Evolutionary conservation across 1,284 basidiomycete species (phyloP), one percentile per base, ranked within the genome.

Genomic region (Fomitopsis pinicola): DNA sequence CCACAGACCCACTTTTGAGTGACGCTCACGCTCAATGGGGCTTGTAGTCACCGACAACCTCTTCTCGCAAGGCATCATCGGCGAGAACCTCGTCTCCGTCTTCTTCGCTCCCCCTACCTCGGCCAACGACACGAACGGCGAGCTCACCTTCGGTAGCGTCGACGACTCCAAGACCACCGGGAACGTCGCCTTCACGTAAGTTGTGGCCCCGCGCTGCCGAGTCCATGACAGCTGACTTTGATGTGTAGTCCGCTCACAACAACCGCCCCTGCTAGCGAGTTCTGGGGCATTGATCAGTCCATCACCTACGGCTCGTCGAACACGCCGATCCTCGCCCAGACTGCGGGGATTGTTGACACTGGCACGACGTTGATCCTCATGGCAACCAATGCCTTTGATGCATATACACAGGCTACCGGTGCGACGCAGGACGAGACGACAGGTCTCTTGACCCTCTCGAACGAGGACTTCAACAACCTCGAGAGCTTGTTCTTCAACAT

Each of bases 341-440:
- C 80, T 15, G 80, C 84, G 28, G 87, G 87, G 62, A 85, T 89
- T 60, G 83, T 88, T 59, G 87, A 88, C 70, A 87, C 85, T 26
- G 83, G 83, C 59, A 78, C 74, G 12, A 75, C 76, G 10, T 69
- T 76, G 59, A 68, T 77, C 42, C 72, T 80, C 46, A 69, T 82
- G 48, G 72, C 78, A 22, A 70, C 73, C 46, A 75, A 76, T 59
- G 74, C 75, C 2, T 71, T 73, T 66, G 53, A 64, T 9, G 55
- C 45, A 35, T 82, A 81, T 68, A 35, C 69, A 62, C n/a, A 59
- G 2, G 74, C 72, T 1, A 80, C 77, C 2, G 79, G 79, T 22
- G 79, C 71, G 5, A 70, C 70, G 9, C n/a, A 66, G 15, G 80
- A 80, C 67, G 26, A 44, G 19, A 52, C 4, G 38, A 80, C 78